Evolutionary conservation across 371 early-diverging fungal species (phyloP), one percentile per base, ranked within the genome.

Genomic region (Conidiobolus incongruus): DNA sequence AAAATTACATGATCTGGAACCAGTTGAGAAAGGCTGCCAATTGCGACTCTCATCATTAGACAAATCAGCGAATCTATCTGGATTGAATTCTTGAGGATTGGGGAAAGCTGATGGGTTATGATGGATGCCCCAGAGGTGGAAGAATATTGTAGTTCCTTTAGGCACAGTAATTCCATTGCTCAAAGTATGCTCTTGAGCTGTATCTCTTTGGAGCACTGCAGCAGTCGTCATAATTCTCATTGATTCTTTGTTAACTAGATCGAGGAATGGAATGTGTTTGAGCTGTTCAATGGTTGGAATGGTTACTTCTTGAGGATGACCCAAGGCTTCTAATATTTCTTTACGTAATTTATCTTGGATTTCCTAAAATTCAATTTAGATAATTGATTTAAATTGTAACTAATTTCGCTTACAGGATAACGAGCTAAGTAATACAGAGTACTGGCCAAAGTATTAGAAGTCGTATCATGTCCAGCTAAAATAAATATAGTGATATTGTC

Each of bases 391-490:
- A n/a, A n/a, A n/a, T n/a, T n/a, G n/a, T n/a, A n/a, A n/a, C n/a
- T n/a, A n/a, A n/a, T n/a, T n/a, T n/a, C n/a, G n/a, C n/a, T n/a
- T n/a, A n/a, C 55, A 17, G 68, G 68, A 52, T 66, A 40, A 44
- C 52, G 54, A 26, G 57, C 58, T n/a, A 69, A 48, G 31, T 49
- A 40, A 31, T 58, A 59, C 37, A 59, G 47, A 40, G 51, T 52
- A 40, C 54, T 56, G 7, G 61, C 55, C 35, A 72, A 24, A 28
- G 65, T 48, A 48, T 59, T 64, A 11, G 68, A 55, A 1, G 68
- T 57, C 1, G 72, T 72, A 30, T 66, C 72, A 24, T 61, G 58
- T 15, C 44, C n/a, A n/a, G n/a, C n/a, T n/a, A n/a, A n/a, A n/a
- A n/a, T n/a, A n/a, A n/a, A n/a, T n/a, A n/a, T n/a, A n/a, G n/a